Percentiles rank a stretch among this genome's conserved stretches.
These are phyloP conservation scores for Phytophthora cajani DNA, from an alignment of 352 stramenopile species.

Conservation along the genomic window DNA sequence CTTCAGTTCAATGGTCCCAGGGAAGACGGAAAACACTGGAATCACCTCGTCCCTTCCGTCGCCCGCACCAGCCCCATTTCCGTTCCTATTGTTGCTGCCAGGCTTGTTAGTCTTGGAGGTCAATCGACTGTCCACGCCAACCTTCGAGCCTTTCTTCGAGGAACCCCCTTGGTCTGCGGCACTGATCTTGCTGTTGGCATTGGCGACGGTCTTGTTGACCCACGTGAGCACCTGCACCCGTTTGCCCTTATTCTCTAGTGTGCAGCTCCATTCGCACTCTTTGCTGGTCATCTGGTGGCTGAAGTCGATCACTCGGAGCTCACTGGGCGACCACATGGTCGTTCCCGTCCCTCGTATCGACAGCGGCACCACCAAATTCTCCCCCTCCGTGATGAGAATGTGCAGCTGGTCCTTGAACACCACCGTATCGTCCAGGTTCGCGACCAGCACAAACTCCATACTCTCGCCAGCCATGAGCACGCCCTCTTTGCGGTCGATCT, in stretches of 20 bases:
- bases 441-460: conserved; percentile 78
- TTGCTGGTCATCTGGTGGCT: conserved; percentile 90
- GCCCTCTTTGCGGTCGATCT: conserved; percentile 90
- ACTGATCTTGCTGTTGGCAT: conserved; percentile 32
- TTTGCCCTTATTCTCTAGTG: conserved; percentile 96
- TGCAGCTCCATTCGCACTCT: conserved; percentile 92
- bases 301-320: conserved; percentile 93
- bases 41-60: conserved; percentile 40
- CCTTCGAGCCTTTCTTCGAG: conserved; percentile 29
- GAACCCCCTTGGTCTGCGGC: conserved; percentile 15
- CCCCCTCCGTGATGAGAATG: conserved; percentile 92
- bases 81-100: conserved; percentile 26
- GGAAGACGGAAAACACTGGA: conserved; percentile 91
- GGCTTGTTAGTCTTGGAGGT: conserved; percentile 23
- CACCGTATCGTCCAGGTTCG: conserved; percentile 94
- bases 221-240: conserved; percentile 92
- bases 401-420: conserved; percentile 94
- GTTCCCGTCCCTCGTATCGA: conserved; percentile 92
- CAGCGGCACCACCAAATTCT: conserved; percentile 90
- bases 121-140: conserved; percentile 11
- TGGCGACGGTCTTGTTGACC: conserved; percentile 75
- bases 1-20: conserved; percentile 92
- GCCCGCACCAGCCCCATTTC: conserved; percentile 9
- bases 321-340: conserved; percentile 93
- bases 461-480: conserved; percentile 82